A percentile compares a stretch with the other conserved stretches of the same genome.
These are phyloP conservation scores for Mortierella hygrophila DNA, from an alignment of 192 early-diverging fungal genomes.

Conservation along the genomic window DNA sequence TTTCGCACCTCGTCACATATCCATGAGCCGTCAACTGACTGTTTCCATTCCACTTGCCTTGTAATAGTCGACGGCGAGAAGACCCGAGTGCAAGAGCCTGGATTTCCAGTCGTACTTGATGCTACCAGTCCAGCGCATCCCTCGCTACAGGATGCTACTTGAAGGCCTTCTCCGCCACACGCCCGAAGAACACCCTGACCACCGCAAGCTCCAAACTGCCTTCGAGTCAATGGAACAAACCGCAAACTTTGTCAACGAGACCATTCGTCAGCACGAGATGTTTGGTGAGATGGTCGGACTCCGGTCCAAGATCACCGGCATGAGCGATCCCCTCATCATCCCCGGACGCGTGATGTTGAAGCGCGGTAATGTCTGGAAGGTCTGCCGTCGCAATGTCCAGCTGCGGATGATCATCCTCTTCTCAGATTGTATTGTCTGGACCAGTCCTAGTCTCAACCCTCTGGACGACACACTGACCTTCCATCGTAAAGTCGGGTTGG, in stretches of 20 bases:
- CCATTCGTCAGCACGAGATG: conserved; percentile 85
- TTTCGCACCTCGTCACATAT: background rate
- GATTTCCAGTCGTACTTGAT: conserved; percentile 85
- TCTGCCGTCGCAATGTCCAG: conserved; percentile 82
- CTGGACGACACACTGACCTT: conserved; percentile 74
- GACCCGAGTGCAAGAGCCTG: conserved; percentile 61
- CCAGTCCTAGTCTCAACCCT: conserved; percentile 66
- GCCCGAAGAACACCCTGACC: conserved; percentile 78
- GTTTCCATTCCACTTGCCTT: conserved; percentile 8
- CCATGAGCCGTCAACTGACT: background rate
- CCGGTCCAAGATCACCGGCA: conserved; percentile 72
- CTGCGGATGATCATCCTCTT: conserved; percentile 79
- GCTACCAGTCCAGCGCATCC: conserved; percentile 90
- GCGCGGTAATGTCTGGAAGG: conserved; percentile 76
- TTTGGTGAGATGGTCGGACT: conserved; percentile 76
- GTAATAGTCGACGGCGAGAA: conserved; percentile 59
- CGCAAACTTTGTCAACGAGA: conserved; percentile 84
- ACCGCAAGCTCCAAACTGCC: conserved; percentile 72
- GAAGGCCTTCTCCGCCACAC: conserved; percentile 81
- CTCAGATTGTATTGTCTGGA: conserved; percentile 83
- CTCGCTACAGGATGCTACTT: conserved; percentile 88
- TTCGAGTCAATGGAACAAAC: conserved; percentile 75
- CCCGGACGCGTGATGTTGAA: conserved; percentile 79
- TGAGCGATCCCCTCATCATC: conserved; percentile 75
- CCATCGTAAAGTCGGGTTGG: conserved; percentile 79